Conservation (phyloP, 805 yeast species). For the Kodamaea laetipori region DNA sequence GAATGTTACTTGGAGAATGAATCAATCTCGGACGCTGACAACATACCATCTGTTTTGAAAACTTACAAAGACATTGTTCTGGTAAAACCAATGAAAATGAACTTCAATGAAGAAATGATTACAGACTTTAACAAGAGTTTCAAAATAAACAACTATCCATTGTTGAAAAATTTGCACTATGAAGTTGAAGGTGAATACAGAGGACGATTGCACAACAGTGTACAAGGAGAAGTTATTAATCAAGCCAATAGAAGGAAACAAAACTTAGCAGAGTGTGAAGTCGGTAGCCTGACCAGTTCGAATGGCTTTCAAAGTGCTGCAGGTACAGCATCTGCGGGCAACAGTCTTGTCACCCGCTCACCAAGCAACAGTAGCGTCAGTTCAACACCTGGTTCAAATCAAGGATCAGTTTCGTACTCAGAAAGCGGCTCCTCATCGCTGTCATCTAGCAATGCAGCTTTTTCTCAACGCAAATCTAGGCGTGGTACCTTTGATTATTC, state of each 20-base stretch:
- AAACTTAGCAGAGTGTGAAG: slow-evolving; percentile 12
- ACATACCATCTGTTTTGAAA: slow-evolving; percentile 1
- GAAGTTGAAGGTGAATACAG: slow-evolving; percentile 6
- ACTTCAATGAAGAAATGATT: slow-evolving; percentile 22
- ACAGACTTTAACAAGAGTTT: slow-evolving; percentile 16
- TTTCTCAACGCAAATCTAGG: background rate
- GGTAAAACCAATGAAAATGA: slow-evolving; percentile 20
- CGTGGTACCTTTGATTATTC: slow-evolving; percentile 22
- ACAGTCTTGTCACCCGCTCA: background rate
- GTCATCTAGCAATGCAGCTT: slow-evolving; percentile 1
- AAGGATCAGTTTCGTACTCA: slow-evolving; percentile 2
- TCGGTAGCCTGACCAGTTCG: no score
- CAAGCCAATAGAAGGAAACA: slow-evolving; percentile 5
- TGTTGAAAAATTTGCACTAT: slow-evolving; percentile 16
- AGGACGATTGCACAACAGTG: slow-evolving; percentile 2
- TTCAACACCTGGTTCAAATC: slow-evolving; percentile 18
- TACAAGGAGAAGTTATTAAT: slow-evolving; percentile 16
- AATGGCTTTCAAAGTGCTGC: slow-evolving; percentile 2
- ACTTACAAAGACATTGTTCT: slow-evolving; percentile 19
- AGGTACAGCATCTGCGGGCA: slow-evolving; percentile 3
- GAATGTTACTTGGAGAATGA: slow-evolving; percentile 17
- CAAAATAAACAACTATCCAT: slow-evolving; percentile 23
- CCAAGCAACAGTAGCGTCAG: slow-evolving; percentile 5
- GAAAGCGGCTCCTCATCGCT: slow-evolving; percentile 8
- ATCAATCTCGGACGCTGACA: slow-evolving; percentile 11